Evolutionary conservation across 495 filamentous ascomycete genomes (phyloP).

Genomic region (Aspergillus incahuasiensis): DNA sequence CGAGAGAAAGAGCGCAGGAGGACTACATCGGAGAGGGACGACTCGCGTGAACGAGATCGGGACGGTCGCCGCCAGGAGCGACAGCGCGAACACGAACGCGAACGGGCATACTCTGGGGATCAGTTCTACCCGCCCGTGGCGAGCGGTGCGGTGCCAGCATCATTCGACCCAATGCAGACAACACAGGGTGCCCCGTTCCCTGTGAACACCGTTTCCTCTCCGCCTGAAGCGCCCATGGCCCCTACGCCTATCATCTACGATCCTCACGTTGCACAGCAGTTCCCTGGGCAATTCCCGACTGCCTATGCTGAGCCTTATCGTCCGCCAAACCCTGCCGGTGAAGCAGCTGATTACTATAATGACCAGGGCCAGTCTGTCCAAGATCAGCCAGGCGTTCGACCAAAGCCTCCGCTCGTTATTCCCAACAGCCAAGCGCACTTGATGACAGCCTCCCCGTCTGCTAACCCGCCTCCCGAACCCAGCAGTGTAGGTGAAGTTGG

Average conservation of each 20-base stretch:
- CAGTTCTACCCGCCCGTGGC: conserved; percentile 26
- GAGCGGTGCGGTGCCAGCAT: conserved; percentile 17
- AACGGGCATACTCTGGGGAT: conserved; percentile 34
- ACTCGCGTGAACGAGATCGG: conserved; percentile 21
- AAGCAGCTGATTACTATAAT: conserved; percentile 63
- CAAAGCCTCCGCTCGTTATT: conserved; percentile 49
- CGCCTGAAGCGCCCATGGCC: conserved; percentile 20
- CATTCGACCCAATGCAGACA: neutral
- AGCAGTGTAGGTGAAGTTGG: conserved; percentile 47
- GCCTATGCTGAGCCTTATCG: conserved; percentile 43
- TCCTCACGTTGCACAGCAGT: conserved; percentile 54
- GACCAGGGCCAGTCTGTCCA: conserved; percentile 60
- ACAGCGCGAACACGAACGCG: conserved; percentile 28
- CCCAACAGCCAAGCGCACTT: conserved; percentile 47
- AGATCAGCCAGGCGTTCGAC: conserved; percentile 57
- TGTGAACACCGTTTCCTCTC: conserved; percentile 17
- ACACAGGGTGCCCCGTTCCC: conserved; percentile 11
- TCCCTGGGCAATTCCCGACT: conserved; percentile 53
- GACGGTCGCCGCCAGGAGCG: conserved; percentile 30
- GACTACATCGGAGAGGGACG: conserved; percentile 23
- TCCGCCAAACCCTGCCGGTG: conserved; percentile 51
- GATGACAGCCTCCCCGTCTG: conserved; percentile 43
- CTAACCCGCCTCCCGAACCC: conserved; percentile 48
- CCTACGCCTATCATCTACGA: conserved; percentile 29
- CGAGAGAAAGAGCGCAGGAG: conserved; percentile 34